Conservation (phyloP, 176 grass and related monocot genomes). For the Phragmites australis region DNA sequence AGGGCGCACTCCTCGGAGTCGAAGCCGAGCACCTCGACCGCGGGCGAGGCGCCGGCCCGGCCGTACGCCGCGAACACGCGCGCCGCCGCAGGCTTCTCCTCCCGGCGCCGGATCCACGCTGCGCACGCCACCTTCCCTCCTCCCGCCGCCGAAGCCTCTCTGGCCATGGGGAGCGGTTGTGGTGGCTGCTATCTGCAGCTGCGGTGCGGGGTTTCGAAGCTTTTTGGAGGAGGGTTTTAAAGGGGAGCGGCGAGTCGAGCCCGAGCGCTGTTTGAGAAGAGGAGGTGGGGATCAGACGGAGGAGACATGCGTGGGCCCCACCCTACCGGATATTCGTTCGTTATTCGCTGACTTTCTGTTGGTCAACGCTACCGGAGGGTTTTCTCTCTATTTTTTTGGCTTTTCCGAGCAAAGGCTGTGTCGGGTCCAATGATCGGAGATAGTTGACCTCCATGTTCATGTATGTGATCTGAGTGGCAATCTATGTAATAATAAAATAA, state of each 20-base stretch:
- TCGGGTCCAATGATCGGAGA: not conserved
- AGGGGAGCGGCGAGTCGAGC: not conserved
- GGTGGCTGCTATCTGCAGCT: not conserved
- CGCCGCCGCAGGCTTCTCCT: conserved; percentile 58
- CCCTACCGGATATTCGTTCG: conserved; percentile 19
- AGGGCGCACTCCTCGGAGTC: conserved; percentile 60
- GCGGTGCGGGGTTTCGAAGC: not conserved
- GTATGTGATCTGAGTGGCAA: not conserved
- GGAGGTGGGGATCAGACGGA: not conserved
- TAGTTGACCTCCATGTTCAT: not conserved
- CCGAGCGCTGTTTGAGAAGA: not conserved
- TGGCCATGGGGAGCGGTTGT: conserved; percentile 24
- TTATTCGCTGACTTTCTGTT: not conserved
- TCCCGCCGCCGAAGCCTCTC: conserved; percentile 18
- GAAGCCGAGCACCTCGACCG: conserved; percentile 76
- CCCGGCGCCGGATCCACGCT: conserved; percentile 77
- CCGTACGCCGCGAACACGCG: conserved; percentile 58
- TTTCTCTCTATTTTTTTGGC: not conserved
- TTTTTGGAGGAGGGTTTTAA: not conserved
- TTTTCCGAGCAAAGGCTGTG: not conserved
- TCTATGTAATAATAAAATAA: not conserved
- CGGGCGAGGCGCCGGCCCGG: conserved; percentile 36
- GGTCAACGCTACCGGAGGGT: not conserved
- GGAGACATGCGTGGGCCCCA: not conserved
- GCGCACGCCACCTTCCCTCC: conserved; percentile 56